Evolutionary conservation across 768 basidiomycete species (phyloP).

Genomic region (Kondoa malvinella): DNA sequence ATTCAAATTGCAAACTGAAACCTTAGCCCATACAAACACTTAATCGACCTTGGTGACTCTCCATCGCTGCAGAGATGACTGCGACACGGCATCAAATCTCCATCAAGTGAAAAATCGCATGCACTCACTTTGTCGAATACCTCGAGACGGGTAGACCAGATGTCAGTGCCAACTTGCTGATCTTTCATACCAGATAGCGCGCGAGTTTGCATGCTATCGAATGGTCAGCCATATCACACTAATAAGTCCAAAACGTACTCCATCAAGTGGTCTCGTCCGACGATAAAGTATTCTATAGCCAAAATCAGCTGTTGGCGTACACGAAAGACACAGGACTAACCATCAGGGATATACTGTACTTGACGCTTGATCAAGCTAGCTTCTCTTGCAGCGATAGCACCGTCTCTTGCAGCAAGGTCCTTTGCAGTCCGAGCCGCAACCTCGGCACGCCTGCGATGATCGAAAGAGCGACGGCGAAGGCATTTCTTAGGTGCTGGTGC

Average conservation of each 20-base stretch:
- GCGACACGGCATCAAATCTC: neutral
- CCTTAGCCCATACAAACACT: no score
- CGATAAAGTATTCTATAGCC: neutral
- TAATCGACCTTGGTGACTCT: neutral
- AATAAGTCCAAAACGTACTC: no score
- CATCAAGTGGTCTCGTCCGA: neutral
- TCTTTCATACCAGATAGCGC: neutral
- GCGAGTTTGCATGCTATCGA: constrained; percentile 1
- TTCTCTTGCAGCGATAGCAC: neutral
- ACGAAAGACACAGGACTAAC: no score
- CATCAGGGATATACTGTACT: neutral
- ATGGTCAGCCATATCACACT: neutral
- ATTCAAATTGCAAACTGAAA: no score
- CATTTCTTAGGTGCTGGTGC: neutral
- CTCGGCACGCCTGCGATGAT: neutral
- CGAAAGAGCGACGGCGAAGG: neutral
- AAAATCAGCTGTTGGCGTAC: no score
- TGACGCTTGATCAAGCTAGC: neutral
- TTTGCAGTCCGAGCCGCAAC: no score
- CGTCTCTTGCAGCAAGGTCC: neutral
- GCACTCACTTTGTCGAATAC: neutral
- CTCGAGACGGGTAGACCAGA: neutral
- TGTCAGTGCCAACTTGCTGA: neutral
- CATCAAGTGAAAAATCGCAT: neutral
- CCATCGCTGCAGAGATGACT: constrained; percentile 2